Evolutionary conservation across 352 stramenopile species (phyloP).

Genomic region (Globisporangium solare): DNA sequence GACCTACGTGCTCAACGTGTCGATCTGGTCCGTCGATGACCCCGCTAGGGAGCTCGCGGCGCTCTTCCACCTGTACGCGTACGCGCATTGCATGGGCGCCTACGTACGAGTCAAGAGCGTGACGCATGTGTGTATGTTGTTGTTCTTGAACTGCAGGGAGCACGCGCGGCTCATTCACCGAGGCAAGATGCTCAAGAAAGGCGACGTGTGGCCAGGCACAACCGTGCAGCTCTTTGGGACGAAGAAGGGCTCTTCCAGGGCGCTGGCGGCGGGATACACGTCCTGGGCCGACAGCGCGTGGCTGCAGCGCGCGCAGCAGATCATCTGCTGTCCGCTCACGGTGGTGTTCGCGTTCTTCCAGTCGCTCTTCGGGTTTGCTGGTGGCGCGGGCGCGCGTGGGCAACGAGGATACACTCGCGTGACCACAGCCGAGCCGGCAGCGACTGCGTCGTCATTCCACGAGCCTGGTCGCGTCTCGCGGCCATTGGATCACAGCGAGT

Average conservation of each 20-base stretch:
- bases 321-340: slow-evolving; percentile 68
- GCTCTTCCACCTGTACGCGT: slow-evolving; percentile 70
- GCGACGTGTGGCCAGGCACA: slow-evolving; percentile 74
- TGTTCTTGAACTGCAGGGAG: slow-evolving; percentile 31
- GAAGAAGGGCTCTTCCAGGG: slow-evolving; percentile 20
- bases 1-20: slow-evolving; percentile 72
- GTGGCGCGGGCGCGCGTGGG: slow-evolving; percentile 17
- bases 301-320: slow-evolving; percentile 32
- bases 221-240: slow-evolving; percentile 83
- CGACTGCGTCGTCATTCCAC: slow-evolving; percentile 31
- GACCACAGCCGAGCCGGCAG: slow-evolving; percentile 14
- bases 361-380: slow-evolving; percentile 48
- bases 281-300: slow-evolving; percentile 31
- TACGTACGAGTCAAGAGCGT: too few relatives aligned
- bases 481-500: slow-evolving; percentile 35
- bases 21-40: slow-evolving; percentile 75
- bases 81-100: background rate
- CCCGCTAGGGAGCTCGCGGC: slow-evolving; percentile 50
- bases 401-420: slow-evolving; percentile 47
- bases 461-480: slow-evolving; percentile 48
- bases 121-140: background rate
- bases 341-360: slow-evolving; percentile 66
- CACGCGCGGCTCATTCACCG: slow-evolving; percentile 73
- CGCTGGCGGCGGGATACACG: slow-evolving; percentile 10
- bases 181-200: slow-evolving; percentile 78